These are phyloP conservation scores for Globisporangium irregulare DNA, from an alignment of 352 stramenopile species.

Conservation along the genomic window DNA sequence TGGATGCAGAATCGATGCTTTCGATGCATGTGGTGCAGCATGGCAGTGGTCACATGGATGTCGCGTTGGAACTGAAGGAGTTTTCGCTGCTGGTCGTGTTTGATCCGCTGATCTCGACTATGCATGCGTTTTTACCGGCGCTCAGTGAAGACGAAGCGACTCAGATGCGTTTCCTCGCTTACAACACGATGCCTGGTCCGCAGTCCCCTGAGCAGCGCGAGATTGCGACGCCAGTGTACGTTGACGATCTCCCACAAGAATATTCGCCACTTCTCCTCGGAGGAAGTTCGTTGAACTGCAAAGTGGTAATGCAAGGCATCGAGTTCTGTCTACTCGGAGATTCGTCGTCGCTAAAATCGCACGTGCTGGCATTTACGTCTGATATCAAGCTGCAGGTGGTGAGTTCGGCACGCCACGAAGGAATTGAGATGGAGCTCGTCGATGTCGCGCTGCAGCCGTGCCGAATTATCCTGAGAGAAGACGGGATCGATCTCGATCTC, in stretches of 20 bases:
- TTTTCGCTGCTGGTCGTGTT: conserved; percentile 77
- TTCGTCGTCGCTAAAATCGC: conserved; percentile 61
- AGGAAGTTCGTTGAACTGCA: conserved; percentile 49
- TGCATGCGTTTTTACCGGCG: conserved; percentile 59
- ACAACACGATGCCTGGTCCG: conserved; percentile 34
- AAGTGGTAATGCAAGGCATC: conserved; percentile 47
- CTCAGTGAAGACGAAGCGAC: conserved; percentile 67
- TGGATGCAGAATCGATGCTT: conserved; percentile 54
- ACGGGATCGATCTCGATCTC: conserved; percentile 78
- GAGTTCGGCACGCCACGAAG: conserved; percentile 62
- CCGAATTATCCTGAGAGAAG: conserved; percentile 48
- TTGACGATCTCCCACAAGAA: conserved; percentile 53
- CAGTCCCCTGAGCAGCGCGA: conserved; percentile 62
- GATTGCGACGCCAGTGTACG: conserved; percentile 38
- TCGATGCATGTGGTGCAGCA: conserved; percentile 42
- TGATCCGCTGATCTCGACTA: conserved; percentile 57
- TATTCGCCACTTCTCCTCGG: conserved; percentile 71
- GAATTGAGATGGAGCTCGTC: conserved; percentile 65
- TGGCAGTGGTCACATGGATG: conserved; percentile 50
- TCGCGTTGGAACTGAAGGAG: conserved; percentile 49
- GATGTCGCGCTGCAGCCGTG: conserved; percentile 83
- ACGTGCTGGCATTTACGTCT: conserved; percentile 79
- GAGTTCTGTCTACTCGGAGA: conserved; percentile 84
- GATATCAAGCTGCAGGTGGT: conserved; percentile 63
- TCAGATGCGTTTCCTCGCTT: conserved; percentile 69